Conservation (phyloP, 2,329 filamentous ascomycete genomes). For the Fusarium papillatum region DNA sequence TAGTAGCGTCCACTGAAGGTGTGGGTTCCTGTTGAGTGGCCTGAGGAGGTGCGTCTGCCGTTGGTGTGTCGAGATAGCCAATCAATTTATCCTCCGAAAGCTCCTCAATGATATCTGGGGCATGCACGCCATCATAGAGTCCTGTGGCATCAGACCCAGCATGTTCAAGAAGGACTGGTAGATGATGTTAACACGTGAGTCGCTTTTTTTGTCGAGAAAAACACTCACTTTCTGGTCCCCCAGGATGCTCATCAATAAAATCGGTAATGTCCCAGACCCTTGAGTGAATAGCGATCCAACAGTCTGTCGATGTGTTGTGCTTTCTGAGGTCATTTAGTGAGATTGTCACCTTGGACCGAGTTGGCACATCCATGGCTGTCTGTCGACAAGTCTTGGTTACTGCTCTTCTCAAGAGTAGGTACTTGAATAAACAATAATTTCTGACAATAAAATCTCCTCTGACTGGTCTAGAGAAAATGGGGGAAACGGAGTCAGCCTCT, state of each 20-base stretch:
- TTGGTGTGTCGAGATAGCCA: conserved; percentile 58
- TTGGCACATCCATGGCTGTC: conserved; percentile 22
- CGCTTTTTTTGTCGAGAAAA: background rate
- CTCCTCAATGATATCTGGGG: conserved; percentile 54
- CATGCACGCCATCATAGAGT: conserved; percentile 65
- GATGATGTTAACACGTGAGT: background rate
- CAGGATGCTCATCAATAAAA: conserved; percentile 64
- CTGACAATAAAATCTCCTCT: background rate
- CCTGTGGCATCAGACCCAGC: conserved; percentile 68
- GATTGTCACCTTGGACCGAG: conserved; percentile 20
- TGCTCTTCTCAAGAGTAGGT: too few species aligned
- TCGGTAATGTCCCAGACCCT: conserved; percentile 79
- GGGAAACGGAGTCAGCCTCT: background rate
- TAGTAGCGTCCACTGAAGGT: background rate
- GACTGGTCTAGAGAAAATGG: background rate
- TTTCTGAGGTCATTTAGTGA: conserved; percentile 55
- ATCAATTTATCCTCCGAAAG: conserved; percentile 61
- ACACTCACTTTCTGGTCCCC: conserved; percentile 49
- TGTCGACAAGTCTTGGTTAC: background rate
- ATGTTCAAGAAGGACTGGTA: conserved; percentile 61
- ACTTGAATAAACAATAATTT: too few species aligned
- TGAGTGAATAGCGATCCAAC: conserved; percentile 78
- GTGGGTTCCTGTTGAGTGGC: conserved; percentile 1
- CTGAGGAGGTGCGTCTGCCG: background rate
- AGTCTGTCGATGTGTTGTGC: conserved; percentile 63